A percentile compares a stretch with the other conserved stretches of the same genome.
Conservation (phyloP, 768 basidiomycete genomes). For the Agrocybe pediades region DNA sequence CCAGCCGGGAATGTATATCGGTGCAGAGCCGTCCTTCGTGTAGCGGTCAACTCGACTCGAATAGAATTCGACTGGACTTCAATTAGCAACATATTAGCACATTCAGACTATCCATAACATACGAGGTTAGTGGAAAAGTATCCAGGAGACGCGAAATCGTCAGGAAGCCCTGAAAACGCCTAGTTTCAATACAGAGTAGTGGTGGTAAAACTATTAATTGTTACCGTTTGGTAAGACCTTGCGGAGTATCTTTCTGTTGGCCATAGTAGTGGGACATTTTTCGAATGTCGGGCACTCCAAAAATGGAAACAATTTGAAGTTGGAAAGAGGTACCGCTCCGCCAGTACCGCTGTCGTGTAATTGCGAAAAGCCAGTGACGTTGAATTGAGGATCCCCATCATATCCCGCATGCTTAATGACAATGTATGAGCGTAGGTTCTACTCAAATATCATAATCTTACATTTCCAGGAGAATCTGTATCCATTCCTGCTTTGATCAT, state of each 20-base stretch:
- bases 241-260: conserved; percentile 45
- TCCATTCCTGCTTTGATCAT: conserved; percentile 72
- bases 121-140: conserved; percentile 68
- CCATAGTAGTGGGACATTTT: conserved; percentile 50
- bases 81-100: not conserved
- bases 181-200: not conserved
- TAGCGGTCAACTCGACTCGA: conserved; percentile 61
- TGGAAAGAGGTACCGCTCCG: conserved; percentile 55
- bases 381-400: conserved; percentile 41
- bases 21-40: conserved; percentile 60
- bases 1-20: conserved; percentile 56
- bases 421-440: not conserved
- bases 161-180: conserved; percentile 44
- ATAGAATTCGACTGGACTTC: conserved; percentile 50
- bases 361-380: conserved; percentile 62
- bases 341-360: conserved; percentile 36
- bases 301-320: conserved; percentile 64
- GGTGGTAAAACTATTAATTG: conserved; percentile 1
- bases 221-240: conserved; percentile 53
- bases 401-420: conserved; percentile 47
- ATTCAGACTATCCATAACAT: conserved; percentile 7
- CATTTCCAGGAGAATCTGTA: conserved; percentile 64
- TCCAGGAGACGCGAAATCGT: conserved; percentile 65
- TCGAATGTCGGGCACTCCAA: conserved; percentile 52
- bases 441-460: conserved; percentile 24